phyloP scores from a whole-genome alignment of 2,329 filamentous ascomycete genomes.

The Colletotrichum eremochloae region DNA sequence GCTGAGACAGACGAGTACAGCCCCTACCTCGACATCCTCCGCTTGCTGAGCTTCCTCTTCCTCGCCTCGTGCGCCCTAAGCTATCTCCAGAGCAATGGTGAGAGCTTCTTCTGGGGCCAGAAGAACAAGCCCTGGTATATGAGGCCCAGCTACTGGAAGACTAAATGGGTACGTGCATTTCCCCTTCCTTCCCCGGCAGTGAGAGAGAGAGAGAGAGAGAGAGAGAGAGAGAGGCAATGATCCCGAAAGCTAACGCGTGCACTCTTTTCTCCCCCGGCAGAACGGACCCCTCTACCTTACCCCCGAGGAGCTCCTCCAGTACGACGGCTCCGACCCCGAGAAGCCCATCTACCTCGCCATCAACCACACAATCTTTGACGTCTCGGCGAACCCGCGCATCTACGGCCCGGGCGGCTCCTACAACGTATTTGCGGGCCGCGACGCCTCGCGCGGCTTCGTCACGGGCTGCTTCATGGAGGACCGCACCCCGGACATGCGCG shows the following conservation, averaged over 20 bases:
- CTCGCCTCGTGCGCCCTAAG: constrained; percentile 77
- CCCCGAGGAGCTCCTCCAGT: constrained; percentile 77
- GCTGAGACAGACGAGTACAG: constrained; percentile 72
- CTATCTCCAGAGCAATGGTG: constrained; percentile 80
- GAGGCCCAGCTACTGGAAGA: constrained; percentile 68
- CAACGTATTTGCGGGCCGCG: constrained; percentile 85
- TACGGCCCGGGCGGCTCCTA: constrained; percentile 91
- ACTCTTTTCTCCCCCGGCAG: constrained; percentile 56
- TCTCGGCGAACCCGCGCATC: constrained; percentile 74
- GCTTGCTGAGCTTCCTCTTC: constrained; percentile 76
- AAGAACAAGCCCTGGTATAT: constrained; percentile 74
- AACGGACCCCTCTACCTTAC: constrained; percentile 77
- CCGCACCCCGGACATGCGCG: constrained; percentile 84
- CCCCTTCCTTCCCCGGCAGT: background rate
- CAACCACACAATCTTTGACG: constrained; percentile 89
- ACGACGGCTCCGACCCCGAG: constrained; percentile 80
- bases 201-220: background rate
- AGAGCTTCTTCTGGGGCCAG: constrained; percentile 77
- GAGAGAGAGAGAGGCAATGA: too few species aligned
- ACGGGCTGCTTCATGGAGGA: constrained; percentile 94
- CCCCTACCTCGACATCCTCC: constrained; percentile 74
- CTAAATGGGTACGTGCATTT: constrained; percentile 67
- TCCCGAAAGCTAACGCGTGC: constrained; percentile 28
- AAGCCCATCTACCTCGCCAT: constrained; percentile 92
- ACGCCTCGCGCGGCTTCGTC: constrained; percentile 89